Conservation (phyloP, 768 basidiomycete genomes). For the Boletus barrowsii region DNA sequence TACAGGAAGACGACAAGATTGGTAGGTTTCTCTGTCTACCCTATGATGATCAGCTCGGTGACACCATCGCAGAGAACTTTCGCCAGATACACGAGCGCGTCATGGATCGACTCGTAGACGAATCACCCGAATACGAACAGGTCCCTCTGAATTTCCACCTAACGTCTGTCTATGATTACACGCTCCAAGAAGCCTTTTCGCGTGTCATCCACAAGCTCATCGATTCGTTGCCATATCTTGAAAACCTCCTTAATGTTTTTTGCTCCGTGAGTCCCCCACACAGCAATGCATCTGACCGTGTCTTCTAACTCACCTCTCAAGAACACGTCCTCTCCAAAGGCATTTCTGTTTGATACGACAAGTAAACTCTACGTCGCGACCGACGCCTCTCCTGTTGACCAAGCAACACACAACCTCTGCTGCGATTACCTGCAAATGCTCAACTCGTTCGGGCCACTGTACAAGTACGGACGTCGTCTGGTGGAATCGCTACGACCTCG, state of each 20-base stretch:
- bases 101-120: slow-evolving; percentile 75
- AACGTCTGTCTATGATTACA: slow-evolving; percentile 91
- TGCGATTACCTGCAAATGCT: slow-evolving; percentile 90
- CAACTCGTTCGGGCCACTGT: slow-evolving; percentile 80
- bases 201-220: slow-evolving; percentile 84
- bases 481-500: not conserved
- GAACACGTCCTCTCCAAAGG: slow-evolving; percentile 92
- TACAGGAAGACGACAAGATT: slow-evolving; percentile 88
- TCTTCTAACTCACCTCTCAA: slow-evolving; percentile 27
- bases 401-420: slow-evolving; percentile 82
- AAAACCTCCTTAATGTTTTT: slow-evolving; percentile 84
- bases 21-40: slow-evolving; percentile 44
- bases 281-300: not conserved
- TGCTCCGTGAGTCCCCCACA: slow-evolving; percentile 54
- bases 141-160: slow-evolving; percentile 83
- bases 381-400: slow-evolving; percentile 88
- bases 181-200: slow-evolving; percentile 89
- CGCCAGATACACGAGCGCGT: slow-evolving; percentile 87
- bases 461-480: slow-evolving; percentile 52
- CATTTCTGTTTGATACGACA: slow-evolving; percentile 85
- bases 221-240: slow-evolving; percentile 79
- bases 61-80: slow-evolving; percentile 69
- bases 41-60: not conserved
- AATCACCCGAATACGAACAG: slow-evolving; percentile 71
- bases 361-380: slow-evolving; percentile 91